A percentile compares a stretch with the other conserved stretches of the same genome.
These are phyloP conservation scores for Beta vulgaris DNA, from an alignment of 148 eudicot species.

Conservation along the genomic window DNA sequence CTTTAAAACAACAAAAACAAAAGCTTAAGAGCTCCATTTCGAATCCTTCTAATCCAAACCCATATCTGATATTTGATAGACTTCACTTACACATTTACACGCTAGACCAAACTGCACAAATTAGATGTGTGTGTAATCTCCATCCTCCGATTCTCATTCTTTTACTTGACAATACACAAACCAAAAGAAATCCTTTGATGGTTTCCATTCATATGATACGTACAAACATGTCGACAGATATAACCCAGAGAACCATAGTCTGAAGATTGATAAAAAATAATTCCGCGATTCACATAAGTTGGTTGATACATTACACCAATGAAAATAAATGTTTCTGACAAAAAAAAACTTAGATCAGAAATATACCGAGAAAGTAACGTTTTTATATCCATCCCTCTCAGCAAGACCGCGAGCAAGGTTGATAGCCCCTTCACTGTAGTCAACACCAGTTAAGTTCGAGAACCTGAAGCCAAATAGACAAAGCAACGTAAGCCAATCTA, in stretches of 20 bases:
- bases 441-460: constrained; percentile 86
- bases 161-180: background rate
- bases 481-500: background rate
- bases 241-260: background rate
- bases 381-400: constrained; percentile 67
- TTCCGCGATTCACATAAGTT: background rate
- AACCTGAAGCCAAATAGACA: constrained; percentile 52
- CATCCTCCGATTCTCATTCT: background rate
- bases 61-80: background rate
- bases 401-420: constrained; percentile 92
- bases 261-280: background rate
- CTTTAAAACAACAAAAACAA: too few relatives aligned
- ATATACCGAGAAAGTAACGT: constrained; percentile 71
- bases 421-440: constrained; percentile 95
- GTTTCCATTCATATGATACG: background rate
- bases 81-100: too few relatives aligned
- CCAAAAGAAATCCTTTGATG: background rate
- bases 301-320: background rate
- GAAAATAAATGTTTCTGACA: background rate
- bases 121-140: background rate
- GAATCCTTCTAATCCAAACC: background rate
- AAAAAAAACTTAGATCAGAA: background rate
- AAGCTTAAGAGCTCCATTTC: background rate
- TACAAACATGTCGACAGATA: background rate
- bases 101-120: background rate